Conservation (phyloP, 805 yeast species). For the Ogataea salicorniae region DNA sequence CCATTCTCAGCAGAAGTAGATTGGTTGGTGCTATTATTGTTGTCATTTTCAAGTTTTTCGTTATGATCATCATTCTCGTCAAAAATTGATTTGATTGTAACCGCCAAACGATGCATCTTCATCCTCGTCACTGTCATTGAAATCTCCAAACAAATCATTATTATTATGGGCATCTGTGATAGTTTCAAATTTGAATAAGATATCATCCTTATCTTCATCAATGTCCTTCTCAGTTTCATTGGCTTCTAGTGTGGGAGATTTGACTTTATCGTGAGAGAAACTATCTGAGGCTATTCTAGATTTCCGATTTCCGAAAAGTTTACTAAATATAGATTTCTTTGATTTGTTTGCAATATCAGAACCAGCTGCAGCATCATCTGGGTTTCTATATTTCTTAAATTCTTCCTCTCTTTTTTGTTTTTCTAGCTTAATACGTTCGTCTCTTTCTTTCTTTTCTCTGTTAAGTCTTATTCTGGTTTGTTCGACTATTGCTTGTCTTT, state of each 20-base stretch:
- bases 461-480: conserved; percentile 9
- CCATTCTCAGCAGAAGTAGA: conserved; percentile 1
- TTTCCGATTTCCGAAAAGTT: conserved; percentile 22
- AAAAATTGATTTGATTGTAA: conserved; percentile 11
- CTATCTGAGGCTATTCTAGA: conserved; percentile 27
- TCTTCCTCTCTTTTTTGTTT: conserved; percentile 19
- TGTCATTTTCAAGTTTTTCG: neutral
- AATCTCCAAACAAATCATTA: neutral
- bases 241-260: neutral
- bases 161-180: neutral
- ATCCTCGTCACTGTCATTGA: conserved; percentile 11
- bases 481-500: conserved; percentile 14
- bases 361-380: conserved; percentile 2
- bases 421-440: conserved; percentile 16
- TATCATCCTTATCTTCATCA: conserved; percentile 1
- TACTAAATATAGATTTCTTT: conserved; percentile 19
- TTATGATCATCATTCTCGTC: conserved; percentile 1
- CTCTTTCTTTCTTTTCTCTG: conserved; percentile 21
- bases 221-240: neutral
- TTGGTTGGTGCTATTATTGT: neutral
- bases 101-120: conserved; percentile 10
- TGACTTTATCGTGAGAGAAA: conserved; percentile 19
- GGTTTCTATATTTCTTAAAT: conserved; percentile 13
- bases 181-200: conserved; percentile 4
- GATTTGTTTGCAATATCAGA: neutral